A percentile compares a stretch with the other conserved stretches of the same genome.
Conservation (phyloP, 2,329 filamentous ascomycete genomes). For the Xylariaceae sp. region DNA sequence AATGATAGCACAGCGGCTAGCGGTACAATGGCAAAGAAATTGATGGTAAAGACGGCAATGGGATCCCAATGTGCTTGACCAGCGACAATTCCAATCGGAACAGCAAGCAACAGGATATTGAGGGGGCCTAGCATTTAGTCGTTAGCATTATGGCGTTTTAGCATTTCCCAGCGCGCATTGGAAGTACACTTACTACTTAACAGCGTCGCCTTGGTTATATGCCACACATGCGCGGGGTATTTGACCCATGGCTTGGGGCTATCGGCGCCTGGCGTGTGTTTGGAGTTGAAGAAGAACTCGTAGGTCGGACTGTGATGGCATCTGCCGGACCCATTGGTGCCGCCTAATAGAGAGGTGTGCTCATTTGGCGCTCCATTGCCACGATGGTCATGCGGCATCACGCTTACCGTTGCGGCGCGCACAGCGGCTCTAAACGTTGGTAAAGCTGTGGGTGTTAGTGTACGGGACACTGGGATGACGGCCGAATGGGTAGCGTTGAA, state of each 20-base stretch:
- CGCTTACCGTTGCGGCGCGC: slow-evolving; percentile 22
- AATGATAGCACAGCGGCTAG: slow-evolving; percentile 72
- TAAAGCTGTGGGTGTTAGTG: slow-evolving; percentile 30
- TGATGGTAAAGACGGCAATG: slow-evolving; percentile 69
- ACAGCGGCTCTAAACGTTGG: slow-evolving; percentile 27
- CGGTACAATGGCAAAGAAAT: slow-evolving; percentile 79
- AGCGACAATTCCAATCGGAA: slow-evolving; percentile 69
- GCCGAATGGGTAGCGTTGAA: background rate
- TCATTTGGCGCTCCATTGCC: slow-evolving; percentile 29
- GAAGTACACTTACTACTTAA: slow-evolving; percentile 52
- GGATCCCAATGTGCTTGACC: slow-evolving; percentile 62
- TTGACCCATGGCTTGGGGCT: slow-evolving; percentile 46
- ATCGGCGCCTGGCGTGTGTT: slow-evolving; percentile 51
- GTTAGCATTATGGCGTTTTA: slow-evolving; percentile 13
- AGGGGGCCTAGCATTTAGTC: slow-evolving; percentile 46
- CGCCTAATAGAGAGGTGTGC: slow-evolving; percentile 25
- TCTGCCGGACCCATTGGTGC: slow-evolving; percentile 16
- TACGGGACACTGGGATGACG: slow-evolving; percentile 8
- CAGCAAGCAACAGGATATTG: slow-evolving; percentile 71
- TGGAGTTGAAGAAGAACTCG: slow-evolving; percentile 49
- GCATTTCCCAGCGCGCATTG: background rate
- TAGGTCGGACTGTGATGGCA: slow-evolving; percentile 28
- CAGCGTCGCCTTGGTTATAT: slow-evolving; percentile 56
- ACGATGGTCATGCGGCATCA: slow-evolving; percentile 9
- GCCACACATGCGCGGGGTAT: slow-evolving; percentile 49